Conservation (phyloP, 2,329 filamentous ascomycete species). For the Penicillium rolfsii region DNA sequence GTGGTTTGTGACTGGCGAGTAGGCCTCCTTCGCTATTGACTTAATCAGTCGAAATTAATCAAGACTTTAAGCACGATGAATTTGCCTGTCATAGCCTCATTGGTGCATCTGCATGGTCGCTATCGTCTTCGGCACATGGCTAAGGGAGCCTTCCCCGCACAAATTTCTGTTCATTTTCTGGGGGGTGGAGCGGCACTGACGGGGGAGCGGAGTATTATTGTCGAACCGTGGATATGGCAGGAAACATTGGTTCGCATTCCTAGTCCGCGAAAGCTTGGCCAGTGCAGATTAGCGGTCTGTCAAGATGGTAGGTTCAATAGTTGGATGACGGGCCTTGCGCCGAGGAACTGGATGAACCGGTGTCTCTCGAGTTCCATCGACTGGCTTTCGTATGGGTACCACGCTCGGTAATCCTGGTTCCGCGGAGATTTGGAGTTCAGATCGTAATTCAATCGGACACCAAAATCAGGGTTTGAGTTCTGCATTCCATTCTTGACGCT, state of each 20-base stretch:
- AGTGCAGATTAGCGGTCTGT: background rate
- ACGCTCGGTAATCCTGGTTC: background rate
- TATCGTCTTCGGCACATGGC: conserved; percentile 1
- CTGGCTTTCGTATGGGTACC: background rate
- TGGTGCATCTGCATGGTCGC: background rate
- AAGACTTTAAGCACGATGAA: background rate
- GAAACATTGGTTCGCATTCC: background rate
- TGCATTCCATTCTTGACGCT: background rate
- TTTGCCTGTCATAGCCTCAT: background rate
- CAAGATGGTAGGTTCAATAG: background rate
- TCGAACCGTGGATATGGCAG: background rate
- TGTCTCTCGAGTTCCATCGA: background rate
- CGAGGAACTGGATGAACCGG: background rate
- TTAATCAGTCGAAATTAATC: background rate
- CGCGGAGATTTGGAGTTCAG: background rate
- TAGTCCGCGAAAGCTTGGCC: background rate
- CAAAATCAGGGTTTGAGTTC: background rate
- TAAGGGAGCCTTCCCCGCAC: conserved; percentile 4
- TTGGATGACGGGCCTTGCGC: background rate
- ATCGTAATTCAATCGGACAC: background rate
- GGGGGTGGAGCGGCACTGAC: background rate
- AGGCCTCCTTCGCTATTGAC: background rate
- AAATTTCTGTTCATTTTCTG: background rate
- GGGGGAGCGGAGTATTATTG: background rate
- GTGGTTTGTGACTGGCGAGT: background rate